A percentile compares a stretch with the other conserved stretches of the same genome.
These are phyloP conservation scores for Floccularia luteovirens DNA, from an alignment of 768 basidiomycete genomes.

Conservation along the genomic window DNA sequence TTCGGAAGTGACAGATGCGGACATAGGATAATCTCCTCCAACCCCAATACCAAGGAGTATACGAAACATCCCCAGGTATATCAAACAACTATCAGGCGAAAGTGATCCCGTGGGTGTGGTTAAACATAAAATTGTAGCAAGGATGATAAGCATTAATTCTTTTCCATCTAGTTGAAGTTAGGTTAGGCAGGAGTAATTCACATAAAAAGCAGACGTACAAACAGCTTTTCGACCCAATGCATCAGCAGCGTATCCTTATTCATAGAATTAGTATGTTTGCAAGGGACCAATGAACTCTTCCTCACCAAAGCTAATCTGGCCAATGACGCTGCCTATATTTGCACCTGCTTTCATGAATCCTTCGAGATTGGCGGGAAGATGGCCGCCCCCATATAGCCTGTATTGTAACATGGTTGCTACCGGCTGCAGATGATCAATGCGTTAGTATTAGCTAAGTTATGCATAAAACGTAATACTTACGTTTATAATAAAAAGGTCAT, in stretches of 20 bases:
- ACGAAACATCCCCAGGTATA: conserved; percentile 61
- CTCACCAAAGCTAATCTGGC: conserved; percentile 56
- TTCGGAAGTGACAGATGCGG: conserved; percentile 61
- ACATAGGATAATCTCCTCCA: conserved; percentile 79
- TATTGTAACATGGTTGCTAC: conserved; percentile 64
- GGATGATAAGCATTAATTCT: conserved; percentile 74
- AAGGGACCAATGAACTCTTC: no score
- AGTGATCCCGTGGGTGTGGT: conserved; percentile 58
- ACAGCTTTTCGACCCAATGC: conserved; percentile 62
- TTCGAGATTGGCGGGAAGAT: conserved; percentile 46
- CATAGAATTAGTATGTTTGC: not conserved
- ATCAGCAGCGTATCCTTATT: conserved; percentile 36
- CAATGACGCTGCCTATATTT: conserved; percentile 69
- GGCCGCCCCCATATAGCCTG: conserved; percentile 44
- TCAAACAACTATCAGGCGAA: conserved; percentile 40
- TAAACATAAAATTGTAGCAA: conserved; percentile 66
- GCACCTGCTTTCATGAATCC: conserved; percentile 60
- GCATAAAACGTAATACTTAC: conserved; percentile 20
- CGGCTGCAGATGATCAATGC: conserved; percentile 29
- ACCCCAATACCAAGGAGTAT: conserved; percentile 74
- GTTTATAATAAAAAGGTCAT: conserved; percentile 68
- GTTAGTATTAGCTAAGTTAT: not conserved
- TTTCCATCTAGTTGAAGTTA: conserved; percentile 45
- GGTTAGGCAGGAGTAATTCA: conserved; percentile 1
- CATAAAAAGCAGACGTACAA: conserved; percentile 28